Evolutionary conservation across 441 rosid species (phyloP).

Genomic region (Mallotus japonicus): DNA sequence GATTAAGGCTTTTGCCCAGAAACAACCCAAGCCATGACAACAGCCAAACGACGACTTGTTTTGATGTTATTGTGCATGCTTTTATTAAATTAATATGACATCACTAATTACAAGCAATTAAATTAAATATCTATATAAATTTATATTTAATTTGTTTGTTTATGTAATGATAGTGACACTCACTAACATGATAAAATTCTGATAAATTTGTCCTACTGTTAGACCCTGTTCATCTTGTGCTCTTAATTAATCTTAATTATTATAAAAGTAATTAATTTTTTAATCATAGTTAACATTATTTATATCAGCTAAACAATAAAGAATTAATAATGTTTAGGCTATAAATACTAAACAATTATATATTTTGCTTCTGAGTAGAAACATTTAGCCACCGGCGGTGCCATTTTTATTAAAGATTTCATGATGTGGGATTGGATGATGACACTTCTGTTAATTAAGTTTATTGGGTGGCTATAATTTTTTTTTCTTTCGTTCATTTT

Average conservation of each 20-base stretch:
- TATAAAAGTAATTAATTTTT: not conserved
- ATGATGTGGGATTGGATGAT: no score
- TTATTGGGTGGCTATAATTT: no score
- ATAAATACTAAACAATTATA: no score
- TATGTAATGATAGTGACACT: slow-evolving; percentile 38
- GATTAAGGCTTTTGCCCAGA: slow-evolving; percentile 29
- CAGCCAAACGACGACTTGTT: slow-evolving; percentile 45
- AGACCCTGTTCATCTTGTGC: slow-evolving; percentile 20
- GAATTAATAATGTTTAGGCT: not conserved
- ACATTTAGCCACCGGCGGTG: no score
- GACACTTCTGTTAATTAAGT: no score
- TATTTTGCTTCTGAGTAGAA: no score
- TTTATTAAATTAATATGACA: slow-evolving; percentile 13
- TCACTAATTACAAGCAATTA: not conserved
- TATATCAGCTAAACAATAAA: not conserved
- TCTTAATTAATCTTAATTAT: not conserved
- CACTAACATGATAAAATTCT: slow-evolving; percentile 35
- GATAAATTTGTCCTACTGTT: slow-evolving; percentile 24
- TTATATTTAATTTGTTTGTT: not conserved
- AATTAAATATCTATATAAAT: not conserved
- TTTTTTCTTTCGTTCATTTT: no score
- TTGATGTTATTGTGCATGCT: not conserved
- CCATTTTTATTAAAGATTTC: no score
- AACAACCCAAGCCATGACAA: slow-evolving; percentile 36
- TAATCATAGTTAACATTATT: not conserved